Base-by-base conservation (phyloP, 2,329 filamentous ascomycete genomes). In the Aspergillus oerlinghausenensis region DNA sequence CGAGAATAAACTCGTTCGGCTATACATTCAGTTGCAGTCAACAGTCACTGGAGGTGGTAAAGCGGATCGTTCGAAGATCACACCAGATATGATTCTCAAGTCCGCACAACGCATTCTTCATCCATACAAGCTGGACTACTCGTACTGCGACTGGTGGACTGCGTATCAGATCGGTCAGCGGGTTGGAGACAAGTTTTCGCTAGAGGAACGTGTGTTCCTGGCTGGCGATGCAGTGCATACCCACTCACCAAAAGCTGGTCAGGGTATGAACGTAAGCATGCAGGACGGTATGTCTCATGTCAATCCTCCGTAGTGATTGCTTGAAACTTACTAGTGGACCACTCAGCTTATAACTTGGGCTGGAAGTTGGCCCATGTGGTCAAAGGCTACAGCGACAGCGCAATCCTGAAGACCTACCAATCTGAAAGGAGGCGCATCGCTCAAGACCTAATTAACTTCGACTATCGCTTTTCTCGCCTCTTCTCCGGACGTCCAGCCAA, bases 191-290 rank as follows among this genome's bases (percentile, higher is more conserved):
- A 75, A 79, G 45, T 88, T 87, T 69, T 81, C 79, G 43, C 77
- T 77, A 6, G 71, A 76, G 11, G 78, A 82, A 25, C 79, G 86
- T 3, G 78, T 92, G 9, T 91, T 92, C 67, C 77, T 90, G 4
- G 85, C 86, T 0, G 88, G 88, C 2, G 88, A 89, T 69, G 87
- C 85, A 1, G 82, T 83, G 1, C 79, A 80, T 62, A 83, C 79
- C 1, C 79, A 81, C 62, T 64, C 60, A 2, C 65, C 65, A 2
- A 68, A 65, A 38, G 65, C 61, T 2, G 66, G 65, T n/a, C 86
- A 88, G 65, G 87, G 87, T 11, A 89, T 89, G 86, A 90, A 90
- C 62, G 82, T 88, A 2, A 83, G 79, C 29, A 87, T 90, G 83
- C 86, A 88, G 63, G 87, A 90, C 67, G 71, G 69, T 66, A 60